Evolutionary conservation across 2,329 filamentous ascomycete genomes (phyloP).

Genomic region (Curvularia sp.): DNA sequence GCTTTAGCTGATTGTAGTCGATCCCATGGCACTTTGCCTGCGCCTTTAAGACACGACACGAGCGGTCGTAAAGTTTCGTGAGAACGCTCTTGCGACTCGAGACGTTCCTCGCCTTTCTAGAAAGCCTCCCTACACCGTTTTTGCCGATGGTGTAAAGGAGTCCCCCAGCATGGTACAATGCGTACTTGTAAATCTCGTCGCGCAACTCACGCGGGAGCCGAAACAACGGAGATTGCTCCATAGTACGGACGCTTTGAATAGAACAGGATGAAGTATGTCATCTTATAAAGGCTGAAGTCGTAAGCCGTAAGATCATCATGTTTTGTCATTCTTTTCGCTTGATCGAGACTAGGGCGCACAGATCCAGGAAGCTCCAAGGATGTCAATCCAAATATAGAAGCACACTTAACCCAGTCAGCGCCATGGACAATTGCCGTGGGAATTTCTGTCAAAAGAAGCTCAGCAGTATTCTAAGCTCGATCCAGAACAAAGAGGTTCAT

Average conservation of each 20-base stretch:
- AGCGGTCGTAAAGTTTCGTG: not conserved
- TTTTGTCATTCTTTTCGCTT: conserved; percentile 3
- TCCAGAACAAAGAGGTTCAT: too few species aligned
- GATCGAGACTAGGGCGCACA: not conserved
- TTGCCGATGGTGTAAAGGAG: conserved; percentile 3
- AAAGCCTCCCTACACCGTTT: conserved; percentile 4
- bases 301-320: too few species aligned
- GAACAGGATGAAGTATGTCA: not conserved
- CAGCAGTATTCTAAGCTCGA: too few species aligned
- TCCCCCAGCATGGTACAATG: too few species aligned
- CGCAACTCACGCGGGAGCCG: conserved; percentile 5
- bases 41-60: conserved; percentile 1
- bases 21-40: too few species aligned
- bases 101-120: not conserved
- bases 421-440: too few species aligned
- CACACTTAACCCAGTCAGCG: too few species aligned
- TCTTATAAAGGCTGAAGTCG: not conserved
- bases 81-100: conserved; percentile 2
- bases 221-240: not conserved
- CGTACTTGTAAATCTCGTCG: conserved; percentile 6
- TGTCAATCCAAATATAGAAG: too few species aligned
- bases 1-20: too few species aligned
- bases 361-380: not conserved
- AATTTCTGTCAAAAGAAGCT: too few species aligned
- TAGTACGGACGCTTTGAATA: not conserved